phyloP scores from a whole-genome alignment of 176 grass and related monocot species.

The Juncus inflexus region DNA sequence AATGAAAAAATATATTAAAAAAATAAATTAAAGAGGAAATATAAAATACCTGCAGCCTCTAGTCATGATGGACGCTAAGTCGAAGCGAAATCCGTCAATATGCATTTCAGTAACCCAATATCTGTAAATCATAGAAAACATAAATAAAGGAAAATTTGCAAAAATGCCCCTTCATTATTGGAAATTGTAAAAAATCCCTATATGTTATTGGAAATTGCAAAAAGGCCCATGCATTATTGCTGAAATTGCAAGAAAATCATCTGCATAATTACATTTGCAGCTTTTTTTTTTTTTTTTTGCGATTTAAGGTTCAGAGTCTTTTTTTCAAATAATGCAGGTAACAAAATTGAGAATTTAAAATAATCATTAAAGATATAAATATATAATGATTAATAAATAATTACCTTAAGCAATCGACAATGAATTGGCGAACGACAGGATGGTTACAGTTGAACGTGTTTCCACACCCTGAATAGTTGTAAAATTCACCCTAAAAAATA shows the following conservation, averaged over 20 bases:
- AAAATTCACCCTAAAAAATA: slow-evolving; percentile 85
- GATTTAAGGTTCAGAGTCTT: too few species aligned
- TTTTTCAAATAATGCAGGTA: too few species aligned
- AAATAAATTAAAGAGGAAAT: slow-evolving; percentile 9
- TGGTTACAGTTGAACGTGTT: slow-evolving; percentile 99
- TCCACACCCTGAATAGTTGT: slow-evolving; percentile 95
- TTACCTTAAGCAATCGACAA: slow-evolving; percentile 96
- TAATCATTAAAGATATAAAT: too few species aligned
- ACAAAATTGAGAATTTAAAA: too few species aligned
- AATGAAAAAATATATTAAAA: background rate
- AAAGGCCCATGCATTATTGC: too few species aligned
- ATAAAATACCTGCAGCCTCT: slow-evolving; percentile 66
- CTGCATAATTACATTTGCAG: too few species aligned
- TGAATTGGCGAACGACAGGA: slow-evolving; percentile 87
- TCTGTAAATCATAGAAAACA: slow-evolving; percentile 31
- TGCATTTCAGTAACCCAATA: slow-evolving; percentile 99
- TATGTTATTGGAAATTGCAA: slow-evolving; percentile 3
- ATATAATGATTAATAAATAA: background rate
- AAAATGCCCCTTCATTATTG: background rate
- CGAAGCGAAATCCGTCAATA: slow-evolving; percentile 96
- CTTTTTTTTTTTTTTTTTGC: too few species aligned
- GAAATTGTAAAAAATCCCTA: background rate
- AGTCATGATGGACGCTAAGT: slow-evolving; percentile 97
- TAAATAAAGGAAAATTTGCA: slow-evolving; percentile 6
- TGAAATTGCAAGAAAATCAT: too few species aligned